Base-by-base conservation (phyloP, 2,329 filamentous ascomycete species). In the Metarhizium brunneum region DNA sequence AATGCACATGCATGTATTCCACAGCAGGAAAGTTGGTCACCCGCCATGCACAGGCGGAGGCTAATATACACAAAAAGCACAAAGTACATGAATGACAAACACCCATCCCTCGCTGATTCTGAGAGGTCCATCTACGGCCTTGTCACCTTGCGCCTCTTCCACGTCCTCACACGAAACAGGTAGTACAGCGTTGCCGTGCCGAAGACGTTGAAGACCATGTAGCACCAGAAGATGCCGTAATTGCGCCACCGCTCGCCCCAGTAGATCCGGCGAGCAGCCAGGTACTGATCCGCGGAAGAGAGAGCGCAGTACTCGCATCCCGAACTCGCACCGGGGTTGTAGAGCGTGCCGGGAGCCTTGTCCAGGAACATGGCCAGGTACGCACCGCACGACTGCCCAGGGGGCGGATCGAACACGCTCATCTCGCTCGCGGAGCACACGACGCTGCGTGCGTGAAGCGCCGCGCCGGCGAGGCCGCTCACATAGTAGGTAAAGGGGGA, bases 401-500 rank as follows among this genome's bases (percentile, higher is more conserved):
- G 42, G n/a, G 42, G 42, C 7, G 42, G 42, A 18, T 45, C 42
- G 42, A 45, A 45, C n/a, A 45, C 7, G 42, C 42, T 45, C 42
- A 45, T 45, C n/a, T 45, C 42, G 42, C 42, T 45, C 14, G 11
- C n/a, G 42, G 42, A 45, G n/a, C 42, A 45, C n/a, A 45, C 42
- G 42, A 45, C 42, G 6, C 7, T 16, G 7, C 42, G 42, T 18
- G 13, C 42, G n/a, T 45, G 42, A 7, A 45, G 42, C 7, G 42
- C 13, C 6, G 20, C 32, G 29, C 42, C 16, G 20, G 43, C 36
- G 11, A 92, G 82, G 43, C 84, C 86, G 35, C 79, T 77, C 49
- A 91, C 81, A 35, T 91, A 73, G 67, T 94, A 94, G 0, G 86
- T 90, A 65, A 94, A 86, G 0, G 89, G 88, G 0, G 84, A 88